Evolutionary conservation across 1,284 basidiomycete species (phyloP).

Genomic region (Trametes versicolor): DNA sequence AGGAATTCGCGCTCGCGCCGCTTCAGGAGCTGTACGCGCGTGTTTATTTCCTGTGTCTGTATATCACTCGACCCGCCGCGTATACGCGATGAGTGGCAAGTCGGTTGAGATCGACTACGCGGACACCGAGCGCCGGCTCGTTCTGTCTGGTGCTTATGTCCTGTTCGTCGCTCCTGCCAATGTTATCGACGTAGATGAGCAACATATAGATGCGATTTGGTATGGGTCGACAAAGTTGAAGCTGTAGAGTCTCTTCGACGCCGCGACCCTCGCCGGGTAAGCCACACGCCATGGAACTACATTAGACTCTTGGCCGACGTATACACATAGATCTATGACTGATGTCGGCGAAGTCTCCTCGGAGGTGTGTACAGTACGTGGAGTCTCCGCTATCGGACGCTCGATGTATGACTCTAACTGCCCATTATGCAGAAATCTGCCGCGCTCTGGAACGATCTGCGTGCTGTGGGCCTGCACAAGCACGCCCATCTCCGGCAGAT

Average conservation of each 20-base stretch:
- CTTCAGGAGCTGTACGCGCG: too few relatives aligned
- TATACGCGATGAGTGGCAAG: slow-evolving; percentile 91
- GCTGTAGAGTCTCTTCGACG: slow-evolving; percentile 86
- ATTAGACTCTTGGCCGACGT: background rate
- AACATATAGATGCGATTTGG: slow-evolving; percentile 78
- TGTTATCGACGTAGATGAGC: background rate
- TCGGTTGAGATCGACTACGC: slow-evolving; percentile 91
- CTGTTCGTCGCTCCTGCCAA: background rate
- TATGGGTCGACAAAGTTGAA: slow-evolving; percentile 83
- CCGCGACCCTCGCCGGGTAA: slow-evolving; percentile 83
- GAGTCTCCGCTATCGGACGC: background rate
- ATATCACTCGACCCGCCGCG: slow-evolving; percentile 59
- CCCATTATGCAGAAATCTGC: slow-evolving; percentile 64
- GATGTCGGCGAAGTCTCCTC: slow-evolving; percentile 81
- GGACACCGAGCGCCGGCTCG: slow-evolving; percentile 87
- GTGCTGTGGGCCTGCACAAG: slow-evolving; percentile 76
- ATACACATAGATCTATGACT: slow-evolving; percentile 64
- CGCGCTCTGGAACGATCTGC: slow-evolving; percentile 77
- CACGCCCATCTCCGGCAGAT: slow-evolving; percentile 88
- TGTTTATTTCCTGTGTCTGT: too few relatives aligned
- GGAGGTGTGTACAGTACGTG: slow-evolving; percentile 82
- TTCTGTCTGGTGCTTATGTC: slow-evolving; percentile 66
- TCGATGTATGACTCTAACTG: background rate
- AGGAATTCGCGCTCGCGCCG: too few relatives aligned
- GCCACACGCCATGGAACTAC: slow-evolving; percentile 12